phyloP scores from a whole-genome alignment of 2,329 filamentous ascomycete genomes.

The Basipetospora chlamydospora region DNA sequence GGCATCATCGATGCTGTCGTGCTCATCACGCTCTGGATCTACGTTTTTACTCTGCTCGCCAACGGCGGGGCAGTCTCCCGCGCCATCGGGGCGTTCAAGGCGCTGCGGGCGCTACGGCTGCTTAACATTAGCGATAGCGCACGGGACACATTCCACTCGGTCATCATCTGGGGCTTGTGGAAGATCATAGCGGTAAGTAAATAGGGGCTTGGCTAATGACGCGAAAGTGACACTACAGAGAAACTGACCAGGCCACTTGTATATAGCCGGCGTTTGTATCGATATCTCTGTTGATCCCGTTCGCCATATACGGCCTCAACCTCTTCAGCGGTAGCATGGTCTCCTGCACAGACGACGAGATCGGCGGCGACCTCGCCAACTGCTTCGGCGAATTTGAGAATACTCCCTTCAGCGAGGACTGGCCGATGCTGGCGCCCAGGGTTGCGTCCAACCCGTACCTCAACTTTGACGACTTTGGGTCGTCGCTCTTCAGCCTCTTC shows the following conservation, averaged over 20 bases:
- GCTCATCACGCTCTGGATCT: conserved; percentile 87
- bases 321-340: conserved; percentile 76
- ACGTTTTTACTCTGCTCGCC: conserved; percentile 68
- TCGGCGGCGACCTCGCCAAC: conserved; percentile 45
- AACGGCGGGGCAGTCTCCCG: conserved; percentile 76
- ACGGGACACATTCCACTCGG: conserved; percentile 90
- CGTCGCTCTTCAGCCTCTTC: conserved; percentile 88
- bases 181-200: conserved; percentile 74
- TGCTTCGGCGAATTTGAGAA: conserved; percentile 76
- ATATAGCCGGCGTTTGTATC: conserved; percentile 72
- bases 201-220: too few species aligned
- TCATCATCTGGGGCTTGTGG: conserved; percentile 74
- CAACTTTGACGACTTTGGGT: conserved; percentile 90
- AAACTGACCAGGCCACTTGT: not conserved
- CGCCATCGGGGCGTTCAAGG: conserved; percentile 93
- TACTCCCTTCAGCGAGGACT: conserved; percentile 56
- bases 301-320: conserved; percentile 90
- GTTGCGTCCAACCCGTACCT: conserved; percentile 71
- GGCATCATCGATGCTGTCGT: conserved; percentile 90
- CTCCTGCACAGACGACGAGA: conserved; percentile 51
- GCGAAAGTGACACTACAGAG: conserved; percentile 8
- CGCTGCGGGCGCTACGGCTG: conserved; percentile 74
- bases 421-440: conserved; percentile 72
- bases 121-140: conserved; percentile 95
- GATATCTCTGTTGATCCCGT: conserved; percentile 83